A percentile compares a stretch with the other conserved stretches of the same genome.
These are phyloP conservation scores for Medicago ruthenica DNA, from an alignment of 306 rosid species.

Conservation along the genomic window DNA sequence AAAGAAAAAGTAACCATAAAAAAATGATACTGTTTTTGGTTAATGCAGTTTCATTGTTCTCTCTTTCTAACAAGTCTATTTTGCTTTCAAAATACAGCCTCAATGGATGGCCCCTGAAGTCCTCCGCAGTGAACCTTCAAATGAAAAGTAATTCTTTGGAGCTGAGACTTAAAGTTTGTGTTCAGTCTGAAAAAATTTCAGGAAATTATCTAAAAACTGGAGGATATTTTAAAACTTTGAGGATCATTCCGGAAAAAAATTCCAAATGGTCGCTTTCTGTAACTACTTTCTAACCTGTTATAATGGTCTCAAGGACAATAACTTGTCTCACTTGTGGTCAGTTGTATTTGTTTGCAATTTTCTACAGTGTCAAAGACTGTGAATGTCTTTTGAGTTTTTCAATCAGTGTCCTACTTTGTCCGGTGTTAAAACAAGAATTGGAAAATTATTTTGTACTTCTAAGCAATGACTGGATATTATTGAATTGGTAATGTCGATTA, in stretches of 20 bases:
- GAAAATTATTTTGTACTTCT: constrained; percentile 10
- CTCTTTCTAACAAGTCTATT: constrained; percentile 29
- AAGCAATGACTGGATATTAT: constrained; percentile 14
- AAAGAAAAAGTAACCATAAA: background rate
- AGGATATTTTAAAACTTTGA: background rate
- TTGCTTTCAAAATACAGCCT: constrained; percentile 60
- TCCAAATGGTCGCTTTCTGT: constrained; percentile 1
- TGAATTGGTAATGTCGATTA: constrained; percentile 7
- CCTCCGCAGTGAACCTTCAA: constrained; percentile 77
- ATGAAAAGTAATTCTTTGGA: constrained; percentile 66
- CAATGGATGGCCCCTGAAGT: constrained; percentile 93
- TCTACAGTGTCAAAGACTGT: too few species aligned
- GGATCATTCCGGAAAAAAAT: constrained; percentile 4
- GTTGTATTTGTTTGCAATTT: background rate
- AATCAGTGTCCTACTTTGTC: constrained; percentile 1
- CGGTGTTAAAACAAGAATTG: constrained; percentile 2
- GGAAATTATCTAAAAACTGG: constrained; percentile 15
- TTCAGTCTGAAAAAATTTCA: constrained; percentile 12
- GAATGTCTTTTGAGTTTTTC: background rate
- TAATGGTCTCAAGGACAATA: constrained; percentile 10
- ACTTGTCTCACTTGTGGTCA: background rate
- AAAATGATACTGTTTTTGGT: background rate
- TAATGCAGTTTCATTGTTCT: constrained; percentile 22
- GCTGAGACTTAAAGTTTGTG: constrained; percentile 12
- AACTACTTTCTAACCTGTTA: constrained; percentile 10